Base-by-base conservation (phyloP, 1,139 yeast genomes). In the Zhuliangozyma parablackwelliae region DNA sequence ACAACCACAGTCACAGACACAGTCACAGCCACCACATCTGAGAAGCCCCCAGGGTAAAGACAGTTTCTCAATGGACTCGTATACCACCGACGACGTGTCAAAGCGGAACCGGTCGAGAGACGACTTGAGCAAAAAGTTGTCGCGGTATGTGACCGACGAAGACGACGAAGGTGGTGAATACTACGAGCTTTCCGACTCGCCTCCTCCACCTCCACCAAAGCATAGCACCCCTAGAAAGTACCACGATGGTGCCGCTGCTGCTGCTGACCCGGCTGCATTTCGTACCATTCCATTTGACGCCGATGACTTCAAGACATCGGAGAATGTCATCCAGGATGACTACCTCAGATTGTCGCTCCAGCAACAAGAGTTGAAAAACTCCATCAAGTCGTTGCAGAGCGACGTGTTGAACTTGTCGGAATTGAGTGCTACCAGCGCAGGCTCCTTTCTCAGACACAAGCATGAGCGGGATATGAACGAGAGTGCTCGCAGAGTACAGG, bases 361-460 rank as follows among this genome's bases (percentile, higher is more conserved):
- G 34, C 70, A 61, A 35, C 69, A 68, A 39, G 72, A 65, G 34
- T 56, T 69, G 43, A 67, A 65, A 38, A 64, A 61, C 40, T 69
- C 75, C 1, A 57, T 67, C 41, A 64, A 69, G 42, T 66, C 72
- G 7, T 54, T 70, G 32, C 75, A 69, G 47, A 68, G 74, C 51
- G 76, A 70, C 45, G 76, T 71, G 7, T 62, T 71, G 45, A 71
- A 70, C 43, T 54, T 70, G 42, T 73, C 80, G 31, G 92, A 85
- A 53, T 75, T 85, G 41, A 83, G 94, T 63, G 95, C 95, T 5
- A 86, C 95, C 0, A 83, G 94, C 49, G 96, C 96, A 2, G 95
- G 95, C 0, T 85, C 95, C 10, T 79, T 80, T 44, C 78, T 80
- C 37, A 74, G 95, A 50, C 92, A 87, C 53, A 80, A 77, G 50